Evolutionary conservation across 176 grass and related monocot genomes (phyloP).

Genomic region (Bonia amplexicaulis): DNA sequence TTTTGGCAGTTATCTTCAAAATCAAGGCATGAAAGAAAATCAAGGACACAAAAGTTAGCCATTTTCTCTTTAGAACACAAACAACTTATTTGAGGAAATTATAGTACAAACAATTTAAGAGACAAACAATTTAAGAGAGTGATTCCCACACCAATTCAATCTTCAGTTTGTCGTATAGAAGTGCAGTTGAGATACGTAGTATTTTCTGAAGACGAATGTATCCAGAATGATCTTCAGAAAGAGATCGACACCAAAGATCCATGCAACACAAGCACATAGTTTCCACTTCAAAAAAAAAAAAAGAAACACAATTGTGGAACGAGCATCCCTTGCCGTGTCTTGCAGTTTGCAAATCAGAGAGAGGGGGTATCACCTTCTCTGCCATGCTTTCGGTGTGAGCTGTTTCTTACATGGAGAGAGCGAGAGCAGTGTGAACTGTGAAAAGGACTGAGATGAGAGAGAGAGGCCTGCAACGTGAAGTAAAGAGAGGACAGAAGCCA

Average conservation of each 20-base stretch:
- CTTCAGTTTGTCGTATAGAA: background rate
- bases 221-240: background rate
- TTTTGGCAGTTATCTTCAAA: background rate
- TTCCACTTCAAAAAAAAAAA: background rate
- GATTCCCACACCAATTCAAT: background rate
- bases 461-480: conserved; percentile 3
- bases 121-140: background rate
- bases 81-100: too few relatives aligned
- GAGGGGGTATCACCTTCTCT: conserved; percentile 6
- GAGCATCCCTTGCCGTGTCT: background rate
- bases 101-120: background rate
- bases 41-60: too few relatives aligned
- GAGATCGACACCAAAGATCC: background rate
- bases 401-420: too few relatives aligned
- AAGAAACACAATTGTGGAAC: background rate
- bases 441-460: background rate
- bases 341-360: too few relatives aligned
- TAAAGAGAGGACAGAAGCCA: background rate
- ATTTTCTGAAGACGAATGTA: background rate
- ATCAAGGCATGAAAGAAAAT: background rate
- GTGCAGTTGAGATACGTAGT: too few relatives aligned
- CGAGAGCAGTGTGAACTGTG: too few relatives aligned
- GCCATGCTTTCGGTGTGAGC: conserved; percentile 10
- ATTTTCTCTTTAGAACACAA: background rate
- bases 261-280: background rate